Percentiles rank a stretch among this genome's conserved stretches.
Conservation (phyloP, 2,329 filamentous ascomycete genomes). For the Myriosclerotinia curreyana region DNA sequence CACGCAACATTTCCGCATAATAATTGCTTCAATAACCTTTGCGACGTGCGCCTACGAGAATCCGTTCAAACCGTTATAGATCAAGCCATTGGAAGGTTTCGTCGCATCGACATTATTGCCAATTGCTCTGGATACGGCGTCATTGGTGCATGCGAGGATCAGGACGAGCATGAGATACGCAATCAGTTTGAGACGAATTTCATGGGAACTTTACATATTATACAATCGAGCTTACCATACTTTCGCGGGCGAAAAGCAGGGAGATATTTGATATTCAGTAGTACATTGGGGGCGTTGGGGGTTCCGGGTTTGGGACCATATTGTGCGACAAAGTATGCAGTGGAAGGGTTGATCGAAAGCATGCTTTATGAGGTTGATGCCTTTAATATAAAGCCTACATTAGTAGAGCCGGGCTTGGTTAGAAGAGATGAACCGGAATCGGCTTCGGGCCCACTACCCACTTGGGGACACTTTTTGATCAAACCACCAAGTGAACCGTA, state of each 20-base stretch:
- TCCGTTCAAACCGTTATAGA: constrained; percentile 73
- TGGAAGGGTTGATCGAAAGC: constrained; percentile 91
- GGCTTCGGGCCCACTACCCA: constrained; percentile 56
- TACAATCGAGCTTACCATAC: constrained; percentile 83
- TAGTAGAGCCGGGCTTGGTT: constrained; percentile 88
- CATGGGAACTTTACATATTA: constrained; percentile 90
- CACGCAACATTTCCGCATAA: constrained; percentile 58
- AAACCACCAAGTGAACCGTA: constrained; percentile 84
- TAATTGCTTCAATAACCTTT: constrained; percentile 76
- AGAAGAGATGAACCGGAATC: constrained; percentile 75
- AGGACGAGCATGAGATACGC: constrained; percentile 89
- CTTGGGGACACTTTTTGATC: constrained; percentile 90
- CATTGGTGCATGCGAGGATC: constrained; percentile 93
- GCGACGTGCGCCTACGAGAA: constrained; percentile 80
- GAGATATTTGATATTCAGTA: constrained; percentile 91
- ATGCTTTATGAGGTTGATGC: constrained; percentile 93
- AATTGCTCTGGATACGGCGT: constrained; percentile 96
- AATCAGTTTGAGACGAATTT: constrained; percentile 99
- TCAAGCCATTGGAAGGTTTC: constrained; percentile 69
- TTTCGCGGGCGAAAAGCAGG: constrained; percentile 74
- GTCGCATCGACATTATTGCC: constrained; percentile 80
- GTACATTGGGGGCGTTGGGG: constrained; percentile 85
- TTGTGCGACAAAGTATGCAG: constrained; percentile 95
- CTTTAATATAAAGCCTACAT: constrained; percentile 89
- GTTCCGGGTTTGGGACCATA: constrained; percentile 91